These are phyloP conservation scores for Chrysanthemum seticuspe DNA, from an alignment of 129 eudicot species.

Conservation along the genomic window DNA sequence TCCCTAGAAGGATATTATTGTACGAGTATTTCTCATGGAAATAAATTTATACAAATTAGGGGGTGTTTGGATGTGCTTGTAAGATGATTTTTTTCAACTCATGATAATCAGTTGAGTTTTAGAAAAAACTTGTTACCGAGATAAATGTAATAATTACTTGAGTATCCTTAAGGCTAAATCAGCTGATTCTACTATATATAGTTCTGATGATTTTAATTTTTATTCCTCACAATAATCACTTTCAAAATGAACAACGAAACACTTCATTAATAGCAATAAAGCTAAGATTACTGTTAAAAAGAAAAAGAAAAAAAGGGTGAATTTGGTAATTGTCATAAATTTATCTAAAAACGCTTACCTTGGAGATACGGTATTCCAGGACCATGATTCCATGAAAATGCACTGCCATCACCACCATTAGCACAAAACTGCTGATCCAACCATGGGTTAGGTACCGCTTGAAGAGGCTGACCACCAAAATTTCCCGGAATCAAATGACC, in stretches of 20 bases:
- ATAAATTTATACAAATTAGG: slow-evolving; percentile 8
- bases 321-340: neutral
- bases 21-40: neutral
- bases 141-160: too few species aligned
- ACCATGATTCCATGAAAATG: slow-evolving; percentile 65
- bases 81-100: neutral
- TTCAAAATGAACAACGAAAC: neutral
- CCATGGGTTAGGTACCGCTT: slow-evolving; percentile 59
- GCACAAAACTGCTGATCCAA: slow-evolving; percentile 52
- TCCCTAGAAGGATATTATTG: neutral
- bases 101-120: neutral
- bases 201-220: neutral
- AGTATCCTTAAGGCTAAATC: too few species aligned
- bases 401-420: slow-evolving; percentile 45
- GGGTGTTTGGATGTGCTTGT: neutral
- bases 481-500: slow-evolving; percentile 53
- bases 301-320: neutral
- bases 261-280: neutral
- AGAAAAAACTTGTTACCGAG: too few species aligned
- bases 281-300: neutral
- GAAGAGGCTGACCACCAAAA: slow-evolving; percentile 55
- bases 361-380: slow-evolving; percentile 57
- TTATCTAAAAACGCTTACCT: slow-evolving; percentile 41
- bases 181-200: neutral
- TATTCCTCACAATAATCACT: neutral